These are phyloP conservation scores for Cnidoscolus chayamansa DNA, from an alignment of 441 rosid species.

Conservation along the genomic window DNA sequence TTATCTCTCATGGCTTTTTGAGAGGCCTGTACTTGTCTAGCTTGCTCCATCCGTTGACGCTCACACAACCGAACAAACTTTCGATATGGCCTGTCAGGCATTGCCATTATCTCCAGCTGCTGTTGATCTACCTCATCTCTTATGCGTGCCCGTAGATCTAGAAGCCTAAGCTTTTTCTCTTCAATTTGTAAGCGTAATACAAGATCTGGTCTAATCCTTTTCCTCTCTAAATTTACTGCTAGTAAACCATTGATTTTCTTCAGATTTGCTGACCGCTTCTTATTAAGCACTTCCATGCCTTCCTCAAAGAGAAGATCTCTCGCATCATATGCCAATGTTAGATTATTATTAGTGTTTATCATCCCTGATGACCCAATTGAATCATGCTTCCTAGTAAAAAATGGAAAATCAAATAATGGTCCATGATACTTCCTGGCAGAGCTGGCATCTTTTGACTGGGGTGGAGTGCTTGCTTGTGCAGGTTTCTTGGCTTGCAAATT, in stretches of 20 bases:
- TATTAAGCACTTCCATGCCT: slow-evolving; percentile 74
- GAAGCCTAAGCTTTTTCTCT: slow-evolving; percentile 86
- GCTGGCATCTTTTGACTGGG: slow-evolving; percentile 69
- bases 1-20: slow-evolving; percentile 90
- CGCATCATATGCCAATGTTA: slow-evolving; percentile 81
- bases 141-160: slow-evolving; percentile 78
- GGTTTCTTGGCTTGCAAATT: slow-evolving; percentile 65
- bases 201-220: slow-evolving; percentile 99
- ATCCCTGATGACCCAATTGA: slow-evolving; percentile 69
- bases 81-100: slow-evolving; percentile 99
- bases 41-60: slow-evolving; percentile 91
- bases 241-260: slow-evolving; percentile 81
- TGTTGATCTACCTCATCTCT: slow-evolving; percentile 96
- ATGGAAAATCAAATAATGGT: slow-evolving; percentile 97
- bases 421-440: slow-evolving; percentile 96
- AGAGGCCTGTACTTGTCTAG: slow-evolving; percentile 84
- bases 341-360: slow-evolving; percentile 75
- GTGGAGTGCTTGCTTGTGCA: slow-evolving; percentile 48
- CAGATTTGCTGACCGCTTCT: slow-evolving; percentile 76
- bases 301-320: slow-evolving; percentile 94
- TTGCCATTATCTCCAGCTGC: slow-evolving; percentile 98
- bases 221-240: slow-evolving; percentile 92
- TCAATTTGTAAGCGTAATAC: slow-evolving; percentile 96
- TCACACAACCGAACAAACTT: slow-evolving; percentile 98
- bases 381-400: slow-evolving; percentile 95